Percentiles rank a stretch among this genome's conserved stretches.
phyloP scores from a whole-genome alignment of 2,329 filamentous ascomycete genomes.

The Myriosclerotinia scirpicola region DNA sequence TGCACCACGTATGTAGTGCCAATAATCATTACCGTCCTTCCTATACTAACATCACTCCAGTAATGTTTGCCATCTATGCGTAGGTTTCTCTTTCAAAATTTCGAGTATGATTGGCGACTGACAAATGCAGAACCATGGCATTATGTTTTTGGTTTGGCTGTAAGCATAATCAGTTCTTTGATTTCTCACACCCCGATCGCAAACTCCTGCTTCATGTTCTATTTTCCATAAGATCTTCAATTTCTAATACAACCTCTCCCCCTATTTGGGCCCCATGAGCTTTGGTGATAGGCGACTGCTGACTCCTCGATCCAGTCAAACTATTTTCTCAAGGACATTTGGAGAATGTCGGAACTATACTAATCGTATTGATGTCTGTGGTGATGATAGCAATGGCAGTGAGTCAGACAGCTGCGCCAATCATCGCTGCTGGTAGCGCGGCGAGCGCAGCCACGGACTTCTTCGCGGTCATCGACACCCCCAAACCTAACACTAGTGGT shows the following conservation, averaged over 20 bases:
- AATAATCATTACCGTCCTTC: neutral
- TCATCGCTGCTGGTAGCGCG: conserved; percentile 49
- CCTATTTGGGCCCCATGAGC: too few relatives aligned
- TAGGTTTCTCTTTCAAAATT: conserved; percentile 10
- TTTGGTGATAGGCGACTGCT: neutral
- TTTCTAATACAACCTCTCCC: neutral
- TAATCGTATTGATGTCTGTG: conserved; percentile 42
- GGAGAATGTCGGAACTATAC: conserved; percentile 52
- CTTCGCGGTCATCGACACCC: conserved; percentile 41
- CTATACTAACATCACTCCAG: conserved; percentile 25
- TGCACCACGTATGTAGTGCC: conserved; percentile 42
- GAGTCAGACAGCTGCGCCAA: conserved; percentile 56
- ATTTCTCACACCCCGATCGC: neutral
- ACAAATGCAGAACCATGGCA: conserved; percentile 49
- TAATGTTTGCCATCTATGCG: conserved; percentile 43
- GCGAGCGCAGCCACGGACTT: conserved; percentile 42
- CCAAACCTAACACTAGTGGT: conserved; percentile 42
- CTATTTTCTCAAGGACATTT: conserved; percentile 50
- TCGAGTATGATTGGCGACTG: conserved; percentile 21
- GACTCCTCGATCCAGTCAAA: conserved; percentile 40
- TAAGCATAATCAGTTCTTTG: neutral
- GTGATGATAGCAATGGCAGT: conserved; percentile 39
- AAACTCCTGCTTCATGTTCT: neutral
- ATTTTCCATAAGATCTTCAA: neutral
- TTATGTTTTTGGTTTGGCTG: conserved; percentile 63